These are phyloP conservation scores for Euryodendron excelsum DNA, from an alignment of 148 eudicot species.

Conservation along the genomic window DNA sequence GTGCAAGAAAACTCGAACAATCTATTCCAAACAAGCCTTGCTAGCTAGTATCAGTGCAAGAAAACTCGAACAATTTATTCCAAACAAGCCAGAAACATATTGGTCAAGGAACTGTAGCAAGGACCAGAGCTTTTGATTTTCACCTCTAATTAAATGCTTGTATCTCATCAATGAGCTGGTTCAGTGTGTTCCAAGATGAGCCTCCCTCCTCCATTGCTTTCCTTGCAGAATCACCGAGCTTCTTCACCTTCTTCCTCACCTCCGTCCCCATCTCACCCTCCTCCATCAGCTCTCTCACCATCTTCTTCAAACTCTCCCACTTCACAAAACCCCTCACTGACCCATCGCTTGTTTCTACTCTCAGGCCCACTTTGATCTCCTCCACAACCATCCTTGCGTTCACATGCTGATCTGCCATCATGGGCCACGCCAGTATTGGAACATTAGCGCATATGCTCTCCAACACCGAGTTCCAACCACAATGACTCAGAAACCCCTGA, in stretches of 20 bases:
- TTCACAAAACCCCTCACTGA: conserved; percentile 58
- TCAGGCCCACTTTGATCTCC: conserved; percentile 57
- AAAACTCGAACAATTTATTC: too few species aligned
- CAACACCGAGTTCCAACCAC: conserved; percentile 77
- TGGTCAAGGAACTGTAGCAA: too few species aligned
- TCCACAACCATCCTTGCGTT: conserved; percentile 69
- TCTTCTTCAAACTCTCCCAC: conserved; percentile 37
- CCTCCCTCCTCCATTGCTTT: conserved; percentile 60
- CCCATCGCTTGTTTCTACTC: conserved; percentile 54
- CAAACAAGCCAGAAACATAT: too few species aligned
- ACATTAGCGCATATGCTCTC: conserved; percentile 66
- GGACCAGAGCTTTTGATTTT: neutral
- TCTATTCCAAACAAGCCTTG: too few species aligned
- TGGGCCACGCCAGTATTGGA: conserved; percentile 73
- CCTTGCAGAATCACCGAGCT: conserved; percentile 39
- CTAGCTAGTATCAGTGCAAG: too few species aligned
- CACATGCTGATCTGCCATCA: conserved; percentile 73
- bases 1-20: too few species aligned
- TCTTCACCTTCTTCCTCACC: conserved; percentile 40
- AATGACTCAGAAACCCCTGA: conserved; percentile 64
- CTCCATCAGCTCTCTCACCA: conserved; percentile 61
- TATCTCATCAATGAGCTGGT: conserved; percentile 37
- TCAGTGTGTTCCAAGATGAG: conserved; percentile 51
- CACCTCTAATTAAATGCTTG: neutral
- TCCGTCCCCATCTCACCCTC: conserved; percentile 51